Base-by-base conservation (phyloP, 352 stramenopile species). In the Phytophthora hibernalis region DNA sequence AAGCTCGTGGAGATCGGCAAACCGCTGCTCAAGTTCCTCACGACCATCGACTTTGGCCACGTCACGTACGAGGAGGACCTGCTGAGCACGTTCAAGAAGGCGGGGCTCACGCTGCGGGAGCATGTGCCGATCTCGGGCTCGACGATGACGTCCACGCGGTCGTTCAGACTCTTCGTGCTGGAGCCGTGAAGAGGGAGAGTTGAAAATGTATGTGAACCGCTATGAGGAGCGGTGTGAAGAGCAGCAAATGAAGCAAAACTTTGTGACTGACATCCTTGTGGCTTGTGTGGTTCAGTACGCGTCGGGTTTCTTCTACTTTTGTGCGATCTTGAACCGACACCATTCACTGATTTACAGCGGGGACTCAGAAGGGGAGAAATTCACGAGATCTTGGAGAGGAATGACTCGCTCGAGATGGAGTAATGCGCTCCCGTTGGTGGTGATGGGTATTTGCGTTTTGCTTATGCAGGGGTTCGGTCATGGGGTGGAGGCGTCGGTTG, bases 21-120 rank as follows among this genome's bases (percentile, higher is more conserved):
- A 71, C 90, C 90, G 35, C 67, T 97, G 54, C 76, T 98, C 63
- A 97, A 97, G 79, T 97, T 96, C 75, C 73, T 95, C 63, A 97
- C 91, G 63, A 97, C 91, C 24, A 96, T 98, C 70, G 93, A 98
- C 68, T 98, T 98, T 75, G 93, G 93, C 49, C 71, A 89, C 38
- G 80, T 97, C 20, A 92, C 92, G 54, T 96, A 91, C 68, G 89
- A 97, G 54, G 67, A 79, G 26, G 85, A 97, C 21, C 47, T 97
- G 52, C 68, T 89, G 2, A 70, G 49, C 30, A 84, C 77, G 20
- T 89, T 91, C 68, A 84, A 90, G 68, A 85, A 87, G 44, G 84
- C 82, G 2, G 77, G 75, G 7, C 71, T 92, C 6, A 81, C 69
- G 31, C 64, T 92, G 44, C 40, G 64, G 5, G 77, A 90, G 67